These are phyloP conservation scores for Waltergamsia citrina DNA, from an alignment of 2,329 filamentous ascomycete genomes.

Conservation along the genomic window DNA sequence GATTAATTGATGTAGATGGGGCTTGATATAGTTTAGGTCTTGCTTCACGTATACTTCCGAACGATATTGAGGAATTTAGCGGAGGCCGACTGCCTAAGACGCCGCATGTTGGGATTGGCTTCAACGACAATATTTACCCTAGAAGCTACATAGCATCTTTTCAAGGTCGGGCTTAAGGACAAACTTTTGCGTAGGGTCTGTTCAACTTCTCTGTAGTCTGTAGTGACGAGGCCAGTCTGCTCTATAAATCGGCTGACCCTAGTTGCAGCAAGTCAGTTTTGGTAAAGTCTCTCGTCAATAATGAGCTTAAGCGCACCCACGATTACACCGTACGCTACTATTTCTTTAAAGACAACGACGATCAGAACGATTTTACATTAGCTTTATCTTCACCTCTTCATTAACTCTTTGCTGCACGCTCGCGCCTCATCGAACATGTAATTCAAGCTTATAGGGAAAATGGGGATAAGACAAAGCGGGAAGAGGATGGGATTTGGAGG, in stretches of 20 bases:
- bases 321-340: constrained; percentile 25
- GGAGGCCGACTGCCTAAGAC: no score
- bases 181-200: no score
- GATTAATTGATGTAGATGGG: no score
- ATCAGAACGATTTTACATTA: constrained; percentile 15
- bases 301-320: constrained; percentile 9
- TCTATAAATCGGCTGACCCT: constrained; percentile 31
- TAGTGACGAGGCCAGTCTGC: no score
- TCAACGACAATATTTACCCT: no score
- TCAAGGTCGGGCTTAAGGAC: no score
- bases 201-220: no score
- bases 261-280: constrained; percentile 35
- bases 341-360: constrained; percentile 27
- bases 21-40: no score
- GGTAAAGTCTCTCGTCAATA: constrained; percentile 22
- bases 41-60: no score
- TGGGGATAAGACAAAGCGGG: constrained; percentile 7
- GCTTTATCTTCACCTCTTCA: constrained; percentile 25
- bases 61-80: no score
- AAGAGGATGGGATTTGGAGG: constrained; percentile 6
- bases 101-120: no score
- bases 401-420: constrained; percentile 19
- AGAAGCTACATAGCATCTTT: no score
- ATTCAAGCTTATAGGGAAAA: constrained; percentile 9
- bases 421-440: constrained; percentile 13